Base-by-base conservation (phyloP, 768 basidiomycete genomes). In the Pholiota molesta region DNA sequence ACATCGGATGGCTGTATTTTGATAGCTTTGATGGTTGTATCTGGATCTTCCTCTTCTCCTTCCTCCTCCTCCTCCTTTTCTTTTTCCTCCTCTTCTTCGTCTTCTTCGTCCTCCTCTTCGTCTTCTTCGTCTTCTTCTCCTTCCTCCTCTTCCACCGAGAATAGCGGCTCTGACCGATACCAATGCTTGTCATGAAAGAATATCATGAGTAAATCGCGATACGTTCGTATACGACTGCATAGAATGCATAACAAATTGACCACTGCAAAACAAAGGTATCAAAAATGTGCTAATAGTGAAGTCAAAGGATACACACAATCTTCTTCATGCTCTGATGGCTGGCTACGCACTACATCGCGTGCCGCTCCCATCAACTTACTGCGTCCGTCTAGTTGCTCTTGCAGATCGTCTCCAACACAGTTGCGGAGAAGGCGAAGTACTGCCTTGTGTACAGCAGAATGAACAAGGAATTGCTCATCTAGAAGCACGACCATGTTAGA, bases 131-230 rank as follows among this genome's bases (percentile, higher is more conserved):
- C 86, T 0, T 85, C 86, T 0, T 86, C 85, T 42, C 91, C 91
- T 0, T 89, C 88, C 40, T 88, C 87, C 71, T 94, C 92, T 64
- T 91, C 89, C 1, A 90, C 86, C 42, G 88, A 77, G 64, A 90
- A 91, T 45, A 92, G 71, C 10, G 90, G 88, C 63, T 92, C 89
- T 6, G 89, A 88, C 10, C 81, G 87, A 71, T 88, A 90, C 88
- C 92, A 93, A 66, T 92, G 88, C 69, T 92, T 95, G 72, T 97
- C 95, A 69, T 96, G 94, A 73, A 99, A 97, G 79, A 98, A 98
- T 65, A 99, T 97, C 85, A 97, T 92, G 40, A 99, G 86, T 1
- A 99, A 80, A 68, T 95, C 93, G 40, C 93, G 87, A 71, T 90
- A 88, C 31, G 92, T 91, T 59, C 93, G 84, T 71, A 99, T 97